Evolutionary conservation across 192 early-diverging fungal genomes (phyloP).

Genomic region (Rhizoclosmatium globosum): DNA sequence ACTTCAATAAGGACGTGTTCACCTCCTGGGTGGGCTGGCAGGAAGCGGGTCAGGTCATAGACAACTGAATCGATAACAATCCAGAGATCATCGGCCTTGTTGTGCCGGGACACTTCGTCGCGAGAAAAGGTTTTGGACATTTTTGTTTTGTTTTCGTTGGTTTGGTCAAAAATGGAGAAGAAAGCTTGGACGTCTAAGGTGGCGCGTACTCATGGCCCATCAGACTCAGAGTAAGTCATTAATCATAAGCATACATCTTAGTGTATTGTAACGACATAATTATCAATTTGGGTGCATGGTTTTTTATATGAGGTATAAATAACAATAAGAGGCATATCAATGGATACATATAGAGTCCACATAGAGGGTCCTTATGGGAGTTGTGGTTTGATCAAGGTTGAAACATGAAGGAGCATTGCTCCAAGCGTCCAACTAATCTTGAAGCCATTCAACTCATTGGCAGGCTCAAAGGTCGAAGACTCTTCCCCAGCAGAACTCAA

Average conservation of each 20-base stretch:
- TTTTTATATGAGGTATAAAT: too few species aligned
- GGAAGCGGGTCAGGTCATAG: constrained; percentile 46
- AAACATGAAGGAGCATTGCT: constrained; percentile 38
- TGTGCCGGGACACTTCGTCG: constrained; percentile 46
- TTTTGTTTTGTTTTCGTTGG: not conserved
- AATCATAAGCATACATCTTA: too few species aligned
- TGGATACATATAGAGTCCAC: too few species aligned
- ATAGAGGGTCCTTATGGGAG: too few species aligned
- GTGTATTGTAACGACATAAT: too few species aligned
- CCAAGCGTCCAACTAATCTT: constrained; percentile 42
- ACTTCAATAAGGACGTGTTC: constrained; percentile 70
- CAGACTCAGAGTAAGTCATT: too few species aligned
- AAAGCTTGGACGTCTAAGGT: too few species aligned
- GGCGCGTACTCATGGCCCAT: too few species aligned
- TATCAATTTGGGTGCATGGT: too few species aligned
- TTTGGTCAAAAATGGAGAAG: too few species aligned
- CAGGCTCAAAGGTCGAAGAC: constrained; percentile 13
- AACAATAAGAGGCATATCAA: too few species aligned
- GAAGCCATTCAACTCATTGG: constrained; percentile 32
- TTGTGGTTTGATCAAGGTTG: constrained; percentile 15
- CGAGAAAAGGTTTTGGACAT: constrained; percentile 41
- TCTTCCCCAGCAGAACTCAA: not conserved
- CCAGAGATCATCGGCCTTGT: constrained; percentile 49
- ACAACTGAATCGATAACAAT: constrained; percentile 42
- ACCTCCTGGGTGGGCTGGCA: constrained; percentile 43